These are phyloP conservation scores for Hypoxylon subgilvum DNA, from an alignment of 495 filamentous ascomycete species.

Conservation along the genomic window DNA sequence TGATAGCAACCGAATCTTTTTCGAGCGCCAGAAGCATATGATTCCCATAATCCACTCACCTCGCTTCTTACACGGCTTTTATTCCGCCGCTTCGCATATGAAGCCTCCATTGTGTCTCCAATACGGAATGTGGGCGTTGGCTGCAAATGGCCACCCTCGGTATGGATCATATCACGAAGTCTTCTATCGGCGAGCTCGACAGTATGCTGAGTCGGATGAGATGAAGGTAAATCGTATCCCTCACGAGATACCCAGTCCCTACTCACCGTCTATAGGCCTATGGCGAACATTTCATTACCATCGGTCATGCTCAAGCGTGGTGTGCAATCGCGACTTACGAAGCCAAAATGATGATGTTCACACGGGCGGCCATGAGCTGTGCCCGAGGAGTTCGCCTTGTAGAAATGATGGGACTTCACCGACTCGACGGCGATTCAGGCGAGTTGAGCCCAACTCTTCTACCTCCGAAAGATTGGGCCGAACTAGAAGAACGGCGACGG, in stretches of 20 bases:
- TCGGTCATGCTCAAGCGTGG: conserved; percentile 56
- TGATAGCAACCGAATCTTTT: conserved; percentile 50
- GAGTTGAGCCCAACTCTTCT: conserved; percentile 46
- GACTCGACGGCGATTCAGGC: conserved; percentile 49
- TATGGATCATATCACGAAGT: conserved; percentile 50
- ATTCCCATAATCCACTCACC: conserved; percentile 50
- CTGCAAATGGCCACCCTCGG: conserved; percentile 45
- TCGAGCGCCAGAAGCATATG: conserved; percentile 43
- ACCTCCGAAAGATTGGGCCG: conserved; percentile 51
- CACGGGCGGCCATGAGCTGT: conserved; percentile 52
- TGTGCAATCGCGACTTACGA: conserved; percentile 51
- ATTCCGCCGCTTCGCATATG: conserved; percentile 50
- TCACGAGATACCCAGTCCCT: neutral
- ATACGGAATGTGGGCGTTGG: conserved; percentile 56
- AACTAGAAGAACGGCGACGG: conserved; percentile 59
- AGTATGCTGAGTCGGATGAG: conserved; percentile 57
- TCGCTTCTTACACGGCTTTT: conserved; percentile 49
- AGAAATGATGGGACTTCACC: conserved; percentile 56
- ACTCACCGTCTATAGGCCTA: conserved; percentile 39
- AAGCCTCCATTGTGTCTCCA: conserved; percentile 57
- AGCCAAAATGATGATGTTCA: conserved; percentile 50
- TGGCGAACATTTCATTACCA: conserved; percentile 54
- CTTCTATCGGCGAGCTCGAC: conserved; percentile 55
- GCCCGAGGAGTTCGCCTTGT: conserved; percentile 48
- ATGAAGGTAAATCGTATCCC: conserved; percentile 45